Percentiles rank a stretch among this genome's conserved stretches.
These are phyloP conservation scores for Lepidium didymum DNA, from an alignment of 345 rosid species.

Conservation along the genomic window DNA sequence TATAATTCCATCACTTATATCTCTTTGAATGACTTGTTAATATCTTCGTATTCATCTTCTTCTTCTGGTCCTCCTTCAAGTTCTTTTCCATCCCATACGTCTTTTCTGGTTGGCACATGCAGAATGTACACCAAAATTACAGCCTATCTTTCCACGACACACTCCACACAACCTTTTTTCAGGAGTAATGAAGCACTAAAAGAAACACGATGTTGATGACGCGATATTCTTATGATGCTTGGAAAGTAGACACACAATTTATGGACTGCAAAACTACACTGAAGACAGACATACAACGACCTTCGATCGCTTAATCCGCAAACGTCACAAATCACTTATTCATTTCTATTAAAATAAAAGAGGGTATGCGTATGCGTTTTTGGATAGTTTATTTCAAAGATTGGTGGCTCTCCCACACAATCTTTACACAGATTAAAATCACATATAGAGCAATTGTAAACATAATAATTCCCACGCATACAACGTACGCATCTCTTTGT, in stretches of 20 bases:
- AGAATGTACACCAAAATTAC: conserved; percentile 10
- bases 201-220: conserved; percentile 6
- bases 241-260: neutral
- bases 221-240: neutral
- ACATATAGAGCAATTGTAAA: neutral
- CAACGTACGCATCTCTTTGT: neutral
- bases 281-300: neutral
- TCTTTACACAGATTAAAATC: neutral
- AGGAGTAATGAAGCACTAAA: neutral
- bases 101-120: conserved; percentile 6
- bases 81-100: conserved; percentile 18
- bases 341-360: neutral
- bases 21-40: neutral
- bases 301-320: neutral
- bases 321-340: neutral
- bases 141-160: neutral
- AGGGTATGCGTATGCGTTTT: conserved; percentile 13
- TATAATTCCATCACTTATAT: neutral
- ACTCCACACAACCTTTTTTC: conserved; percentile 7
- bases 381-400: neutral
- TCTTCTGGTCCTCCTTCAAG: neutral
- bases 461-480: accelerated
- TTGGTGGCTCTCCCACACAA: neutral
- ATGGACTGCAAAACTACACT: neutral
- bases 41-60: neutral